These are phyloP conservation scores for Boletus sp. DNA, from an alignment of 1,284 basidiomycete genomes.

Conservation along the genomic window DNA sequence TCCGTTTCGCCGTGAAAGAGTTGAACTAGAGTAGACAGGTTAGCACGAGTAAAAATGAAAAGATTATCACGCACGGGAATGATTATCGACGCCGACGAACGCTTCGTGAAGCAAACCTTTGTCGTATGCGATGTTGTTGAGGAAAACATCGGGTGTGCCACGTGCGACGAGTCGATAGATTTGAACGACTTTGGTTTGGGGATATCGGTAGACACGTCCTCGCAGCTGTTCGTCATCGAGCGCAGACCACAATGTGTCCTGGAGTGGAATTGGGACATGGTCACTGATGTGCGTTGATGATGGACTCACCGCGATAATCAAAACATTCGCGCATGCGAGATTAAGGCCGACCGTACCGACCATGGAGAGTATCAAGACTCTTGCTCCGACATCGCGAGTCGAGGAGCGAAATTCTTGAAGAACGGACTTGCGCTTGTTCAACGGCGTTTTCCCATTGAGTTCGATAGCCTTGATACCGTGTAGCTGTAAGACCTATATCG, in stretches of 20 bases:
- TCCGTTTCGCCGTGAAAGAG: too few relatives aligned
- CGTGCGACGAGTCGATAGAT: conserved; percentile 13
- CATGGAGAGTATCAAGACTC: conserved; percentile 27
- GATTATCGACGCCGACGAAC: not conserved
- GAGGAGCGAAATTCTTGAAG: conserved; percentile 11
- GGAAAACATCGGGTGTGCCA: not conserved
- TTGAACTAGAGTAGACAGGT: too few relatives aligned
- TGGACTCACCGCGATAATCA: conserved; percentile 24
- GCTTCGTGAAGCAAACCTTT: not conserved
- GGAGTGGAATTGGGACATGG: not conserved
- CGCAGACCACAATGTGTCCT: conserved; percentile 21
- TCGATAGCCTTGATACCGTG: conserved; percentile 12
- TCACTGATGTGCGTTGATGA: not conserved
- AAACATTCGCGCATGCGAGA: conserved; percentile 26
- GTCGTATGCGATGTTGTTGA: not conserved
- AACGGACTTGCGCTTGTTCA: not conserved
- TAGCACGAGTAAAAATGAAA: too few relatives aligned
- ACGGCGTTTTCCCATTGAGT: conserved; percentile 8
- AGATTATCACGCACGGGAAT: too few relatives aligned
- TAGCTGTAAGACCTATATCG: conserved; percentile 10
- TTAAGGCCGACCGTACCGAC: conserved; percentile 26
- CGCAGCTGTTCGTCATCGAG: conserved; percentile 17
- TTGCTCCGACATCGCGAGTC: not conserved
- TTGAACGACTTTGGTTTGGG: conserved; percentile 11
- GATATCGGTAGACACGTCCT: not conserved